Base-by-base conservation (phyloP, 306 rosid genomes). In the Begonia peltatifolia region DNA sequence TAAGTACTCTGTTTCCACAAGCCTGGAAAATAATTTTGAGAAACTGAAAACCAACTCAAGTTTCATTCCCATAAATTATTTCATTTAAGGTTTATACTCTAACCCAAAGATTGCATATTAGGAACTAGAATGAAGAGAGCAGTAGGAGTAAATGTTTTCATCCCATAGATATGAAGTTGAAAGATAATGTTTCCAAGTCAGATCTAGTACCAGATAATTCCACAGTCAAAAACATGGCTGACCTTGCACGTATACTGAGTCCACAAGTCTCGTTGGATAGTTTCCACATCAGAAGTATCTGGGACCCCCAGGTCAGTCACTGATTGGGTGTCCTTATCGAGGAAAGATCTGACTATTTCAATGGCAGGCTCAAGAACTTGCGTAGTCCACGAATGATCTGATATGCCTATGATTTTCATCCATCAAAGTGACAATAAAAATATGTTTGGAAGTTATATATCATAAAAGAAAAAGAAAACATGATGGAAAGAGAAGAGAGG, bases 221-320 rank as follows among this genome's bases (percentile, higher is more conserved):
- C 18, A 15, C 5, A 15, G 22, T 6, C 14, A 11, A 10, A 10
- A 38, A 50, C 20, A 11, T 42, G 23, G 35, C 69, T 47, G 15
- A 76, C 97, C 97, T 84, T 63, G 83, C 97, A 89, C 44, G 52
- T 57, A 66, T 84, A 80, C 68, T 72, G 97, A 47, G 90, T 80
- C 97, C 97, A 89, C 53, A 89, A 71, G 61, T 85, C 95, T 76
- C 87, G 82, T 61, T 72, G 81, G 11, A 64, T 61, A 50, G 64
- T 49, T 56, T 74, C 75, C 50, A 22, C 50, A 56, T 73, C 81
- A 53, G 14, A 43, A 69, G 47, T 58, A 42, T 58, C 62, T 53
- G 63, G 58, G 25, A 62, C 52, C 55, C 18, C 75, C 52, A 9
- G 53, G 9, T 59, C 57, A 15, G 73, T 56, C 16, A 64, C 53